phyloP scores from a whole-genome alignment of 1,139 yeast genomes.

The Diutina scorzettiae region DNA sequence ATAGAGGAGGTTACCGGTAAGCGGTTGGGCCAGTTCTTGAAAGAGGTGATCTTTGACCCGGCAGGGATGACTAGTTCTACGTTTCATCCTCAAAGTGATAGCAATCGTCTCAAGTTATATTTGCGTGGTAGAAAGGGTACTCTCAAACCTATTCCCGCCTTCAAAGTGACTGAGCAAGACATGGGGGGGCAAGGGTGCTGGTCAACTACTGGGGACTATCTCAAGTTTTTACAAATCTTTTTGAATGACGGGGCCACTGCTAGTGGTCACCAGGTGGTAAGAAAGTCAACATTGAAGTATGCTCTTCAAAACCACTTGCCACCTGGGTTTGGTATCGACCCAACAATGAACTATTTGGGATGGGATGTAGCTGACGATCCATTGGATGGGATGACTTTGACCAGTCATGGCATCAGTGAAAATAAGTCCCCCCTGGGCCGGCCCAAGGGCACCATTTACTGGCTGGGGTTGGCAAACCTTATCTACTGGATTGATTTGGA shows the following conservation, averaged over 20 bases:
- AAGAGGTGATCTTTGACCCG: constrained; percentile 29
- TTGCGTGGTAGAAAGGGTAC: background rate
- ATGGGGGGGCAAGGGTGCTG: constrained; percentile 41
- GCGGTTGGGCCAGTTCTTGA: constrained; percentile 29
- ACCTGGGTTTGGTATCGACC: constrained; percentile 2
- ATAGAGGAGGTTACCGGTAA: constrained; percentile 32
- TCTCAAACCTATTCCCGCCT: background rate
- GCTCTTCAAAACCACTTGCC: constrained; percentile 6
- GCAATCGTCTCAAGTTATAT: constrained; percentile 6
- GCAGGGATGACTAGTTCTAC: constrained; percentile 21
- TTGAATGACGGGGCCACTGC: constrained; percentile 32
- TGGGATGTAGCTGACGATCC: background rate
- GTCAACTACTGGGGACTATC: constrained; percentile 30
- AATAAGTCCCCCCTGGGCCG: constrained; percentile 26
- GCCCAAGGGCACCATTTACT: constrained; percentile 25
- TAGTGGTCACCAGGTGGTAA: constrained; percentile 22
- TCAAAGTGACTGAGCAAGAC: constrained; percentile 15
- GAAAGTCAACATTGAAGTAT: constrained; percentile 13
- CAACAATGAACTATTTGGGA: background rate
- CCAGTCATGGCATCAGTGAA: constrained; percentile 7
- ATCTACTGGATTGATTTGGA: constrained; percentile 35
- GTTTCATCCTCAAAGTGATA: constrained; percentile 6
- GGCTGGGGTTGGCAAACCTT: constrained; percentile 37
- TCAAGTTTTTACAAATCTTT: constrained; percentile 32
- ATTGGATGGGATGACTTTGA: background rate